Evolutionary conservation across 2,329 filamentous ascomycete genomes (phyloP).

Genomic region (Verruconis gallopava): DNA sequence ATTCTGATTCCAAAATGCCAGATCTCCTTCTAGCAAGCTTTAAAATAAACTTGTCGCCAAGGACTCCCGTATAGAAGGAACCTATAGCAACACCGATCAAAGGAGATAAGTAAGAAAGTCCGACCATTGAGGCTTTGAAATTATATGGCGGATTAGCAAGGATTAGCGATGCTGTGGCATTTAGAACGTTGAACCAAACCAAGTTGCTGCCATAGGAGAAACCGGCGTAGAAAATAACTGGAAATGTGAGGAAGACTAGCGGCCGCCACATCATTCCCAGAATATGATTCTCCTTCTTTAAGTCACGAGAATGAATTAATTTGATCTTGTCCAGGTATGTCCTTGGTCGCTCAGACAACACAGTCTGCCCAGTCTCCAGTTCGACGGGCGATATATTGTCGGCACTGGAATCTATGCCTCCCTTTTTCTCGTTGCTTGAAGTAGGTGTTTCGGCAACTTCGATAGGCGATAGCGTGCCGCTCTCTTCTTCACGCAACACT

Average conservation of each 20-base stretch:
- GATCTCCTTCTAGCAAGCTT: slow-evolving; percentile 24
- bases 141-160: slow-evolving; percentile 24
- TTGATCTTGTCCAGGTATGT: not conserved
- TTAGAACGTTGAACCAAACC: slow-evolving; percentile 32
- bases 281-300: no score
- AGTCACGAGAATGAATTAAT: not conserved
- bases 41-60: slow-evolving; percentile 24
- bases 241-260: slow-evolving; percentile 18
- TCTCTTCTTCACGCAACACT: slow-evolving; percentile 10
- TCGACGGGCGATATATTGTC: not conserved
- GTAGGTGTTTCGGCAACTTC: no score
- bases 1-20: slow-evolving; percentile 28
- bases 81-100: slow-evolving; percentile 25
- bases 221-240: slow-evolving; percentile 27
- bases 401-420: not conserved
- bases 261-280: slow-evolving; percentile 1
- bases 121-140: slow-evolving; percentile 26
- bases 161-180: slow-evolving; percentile 28
- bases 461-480: not conserved
- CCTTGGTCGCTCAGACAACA: not conserved
- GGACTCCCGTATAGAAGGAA: slow-evolving; percentile 22
- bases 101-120: slow-evolving; percentile 24
- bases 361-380: not conserved
- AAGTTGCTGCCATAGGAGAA: slow-evolving; percentile 28
- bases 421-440: not conserved